Evolutionary conservation across 768 basidiomycete species (phyloP).

Genomic region (Leucogyrophana mollusca): DNA sequence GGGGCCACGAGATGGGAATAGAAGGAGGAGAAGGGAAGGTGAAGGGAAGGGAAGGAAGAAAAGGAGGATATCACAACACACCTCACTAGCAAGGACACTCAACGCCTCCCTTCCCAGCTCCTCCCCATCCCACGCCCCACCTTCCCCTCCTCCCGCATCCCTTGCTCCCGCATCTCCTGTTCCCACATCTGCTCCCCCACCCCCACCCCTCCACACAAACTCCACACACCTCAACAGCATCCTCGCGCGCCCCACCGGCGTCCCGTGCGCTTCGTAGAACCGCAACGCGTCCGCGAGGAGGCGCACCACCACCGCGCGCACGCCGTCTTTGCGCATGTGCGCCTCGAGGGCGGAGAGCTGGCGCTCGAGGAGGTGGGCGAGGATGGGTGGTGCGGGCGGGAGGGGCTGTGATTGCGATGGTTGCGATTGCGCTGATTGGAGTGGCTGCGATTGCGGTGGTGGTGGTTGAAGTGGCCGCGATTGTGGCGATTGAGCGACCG

Average conservation of each 20-base stretch:
- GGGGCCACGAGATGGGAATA: too few relatives aligned
- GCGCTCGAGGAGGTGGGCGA: conserved; percentile 58
- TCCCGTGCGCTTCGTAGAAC: conserved; percentile 45
- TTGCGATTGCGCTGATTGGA: too few relatives aligned
- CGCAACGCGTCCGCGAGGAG: conserved; percentile 50
- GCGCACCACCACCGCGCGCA: conserved; percentile 34
- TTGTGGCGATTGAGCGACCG: conserved; percentile 2
- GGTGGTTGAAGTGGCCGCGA: too few relatives aligned
- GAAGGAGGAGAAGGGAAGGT: background rate
- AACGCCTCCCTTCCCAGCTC: conserved; percentile 42
- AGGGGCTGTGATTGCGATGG: too few relatives aligned
- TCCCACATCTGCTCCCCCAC: conserved; percentile 16
- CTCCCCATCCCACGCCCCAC: conserved; percentile 28
- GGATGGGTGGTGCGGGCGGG: too few relatives aligned
- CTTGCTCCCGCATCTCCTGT: conserved; percentile 36
- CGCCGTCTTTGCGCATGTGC: conserved; percentile 57
- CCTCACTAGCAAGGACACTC: conserved; percentile 39
- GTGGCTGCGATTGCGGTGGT: conserved; percentile 16
- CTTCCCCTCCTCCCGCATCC: conserved; percentile 32
- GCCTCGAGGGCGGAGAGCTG: conserved; percentile 58
- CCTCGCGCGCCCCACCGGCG: conserved; percentile 61
- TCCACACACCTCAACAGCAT: conserved; percentile 56
- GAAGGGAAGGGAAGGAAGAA: too few relatives aligned
- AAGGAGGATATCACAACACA: too few relatives aligned
- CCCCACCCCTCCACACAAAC: conserved; percentile 30